phyloP scores from a whole-genome alignment of 1,139 yeast species.

The Meyerozyma sp. region DNA sequence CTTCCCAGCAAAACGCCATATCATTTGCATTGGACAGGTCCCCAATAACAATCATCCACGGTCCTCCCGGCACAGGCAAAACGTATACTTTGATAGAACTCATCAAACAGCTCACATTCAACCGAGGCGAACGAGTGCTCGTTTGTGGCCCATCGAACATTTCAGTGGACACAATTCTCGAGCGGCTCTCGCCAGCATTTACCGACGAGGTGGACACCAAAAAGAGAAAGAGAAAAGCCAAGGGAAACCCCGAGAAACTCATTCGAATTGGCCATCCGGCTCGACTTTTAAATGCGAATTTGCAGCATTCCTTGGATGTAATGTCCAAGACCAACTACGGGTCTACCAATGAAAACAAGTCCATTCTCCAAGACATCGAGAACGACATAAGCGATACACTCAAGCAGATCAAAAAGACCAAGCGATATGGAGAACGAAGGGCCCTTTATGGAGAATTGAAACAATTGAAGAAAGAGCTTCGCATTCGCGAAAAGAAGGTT shows the following conservation, averaged over 20 bases:
- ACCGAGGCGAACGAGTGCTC: slow-evolving; percentile 58
- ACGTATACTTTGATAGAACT: slow-evolving; percentile 86
- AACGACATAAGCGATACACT: slow-evolving; percentile 64
- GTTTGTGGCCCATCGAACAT: slow-evolving; percentile 96
- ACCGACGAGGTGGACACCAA: slow-evolving; percentile 7
- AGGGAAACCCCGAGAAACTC: slow-evolving; percentile 45
- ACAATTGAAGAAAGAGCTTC: slow-evolving; percentile 62
- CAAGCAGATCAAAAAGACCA: slow-evolving; percentile 57
- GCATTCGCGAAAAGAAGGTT: slow-evolving; percentile 60
- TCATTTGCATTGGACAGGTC: slow-evolving; percentile 35
- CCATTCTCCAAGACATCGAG: slow-evolving; percentile 62
- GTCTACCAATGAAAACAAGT: slow-evolving; percentile 47
- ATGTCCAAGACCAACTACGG: slow-evolving; percentile 45
- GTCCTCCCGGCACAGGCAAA: slow-evolving; percentile 51
- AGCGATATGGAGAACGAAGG: slow-evolving; percentile 58
- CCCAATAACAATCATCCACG: slow-evolving; percentile 42
- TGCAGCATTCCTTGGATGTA: slow-evolving; percentile 73
- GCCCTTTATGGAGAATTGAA: slow-evolving; percentile 68
- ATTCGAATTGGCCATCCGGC: slow-evolving; percentile 94
- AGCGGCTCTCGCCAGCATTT: slow-evolving; percentile 52
- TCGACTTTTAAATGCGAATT: slow-evolving; percentile 56
- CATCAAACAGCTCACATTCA: slow-evolving; percentile 62
- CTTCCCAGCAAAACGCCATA: slow-evolving; percentile 54
- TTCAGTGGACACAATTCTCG: slow-evolving; percentile 90
- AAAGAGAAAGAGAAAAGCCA: slow-evolving; percentile 13